Evolutionary conservation across 768 basidiomycete genomes (phyloP).

Genomic region (Pisolithus marmoratus): DNA sequence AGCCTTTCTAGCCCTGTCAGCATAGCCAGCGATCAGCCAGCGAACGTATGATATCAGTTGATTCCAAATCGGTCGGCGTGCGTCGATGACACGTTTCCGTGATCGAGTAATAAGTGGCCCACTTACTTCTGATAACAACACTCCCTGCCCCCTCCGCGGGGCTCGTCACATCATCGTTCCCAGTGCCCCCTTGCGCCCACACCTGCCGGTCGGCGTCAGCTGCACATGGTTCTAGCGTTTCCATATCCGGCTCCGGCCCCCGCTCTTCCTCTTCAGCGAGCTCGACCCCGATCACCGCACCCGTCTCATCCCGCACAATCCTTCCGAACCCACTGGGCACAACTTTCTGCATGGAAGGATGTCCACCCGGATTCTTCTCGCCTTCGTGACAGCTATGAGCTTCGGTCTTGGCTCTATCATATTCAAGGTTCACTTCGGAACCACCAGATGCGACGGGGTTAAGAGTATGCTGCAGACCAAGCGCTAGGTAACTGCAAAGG

Average conservation of each 20-base stretch:
- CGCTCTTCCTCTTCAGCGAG: conserved; percentile 47
- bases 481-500: conserved; percentile 58
- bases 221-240: conserved; percentile 35
- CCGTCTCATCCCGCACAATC: conserved; percentile 75
- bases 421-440: conserved; percentile 37
- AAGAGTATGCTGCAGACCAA: conserved; percentile 67
- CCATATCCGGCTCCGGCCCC: conserved; percentile 20
- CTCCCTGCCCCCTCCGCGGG: background rate
- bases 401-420: background rate
- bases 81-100: background rate
- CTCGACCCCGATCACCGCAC: conserved; percentile 69
- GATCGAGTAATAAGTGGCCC: conserved; percentile 1
- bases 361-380: background rate
- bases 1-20: conserved; percentile 59
- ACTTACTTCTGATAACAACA: conserved; percentile 31
- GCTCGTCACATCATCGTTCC: background rate
- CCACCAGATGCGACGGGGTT: conserved; percentile 69
- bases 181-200: conserved; percentile 12
- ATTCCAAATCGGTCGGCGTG: background rate
- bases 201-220: conserved; percentile 12
- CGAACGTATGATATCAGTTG: too few species aligned
- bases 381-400: background rate
- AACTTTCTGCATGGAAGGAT: conserved; percentile 6
- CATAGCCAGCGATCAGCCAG: conserved; percentile 9
- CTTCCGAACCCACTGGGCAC: conserved; percentile 68